Base-by-base conservation (phyloP, 805 yeast species). In the Yamadazyma philogaea region DNA sequence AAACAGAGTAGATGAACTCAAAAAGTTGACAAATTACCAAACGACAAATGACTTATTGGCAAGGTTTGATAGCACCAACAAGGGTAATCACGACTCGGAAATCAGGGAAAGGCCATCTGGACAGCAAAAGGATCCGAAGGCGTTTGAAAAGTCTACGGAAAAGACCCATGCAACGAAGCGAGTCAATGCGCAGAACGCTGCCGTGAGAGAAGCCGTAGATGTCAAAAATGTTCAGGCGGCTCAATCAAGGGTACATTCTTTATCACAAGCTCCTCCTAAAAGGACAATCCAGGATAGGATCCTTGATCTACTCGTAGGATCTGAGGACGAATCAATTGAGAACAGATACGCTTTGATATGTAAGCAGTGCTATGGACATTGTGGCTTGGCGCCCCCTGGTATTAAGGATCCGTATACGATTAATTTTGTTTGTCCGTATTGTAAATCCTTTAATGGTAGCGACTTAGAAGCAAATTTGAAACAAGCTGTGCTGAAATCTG, bases 301-400 rank as follows among this genome's bases (percentile, higher is more conserved):
- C 4, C 54, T 70, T 18, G 74, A 70, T 49, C 43, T 60, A 26
- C 52, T 70, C 22, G 59, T 69, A 26, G 75, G 74, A 12, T 63
- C 74, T 19, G 91, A 89, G 16, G 87, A 81, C 60, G 91, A 84
- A 53, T 61, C 75, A 35, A 68, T 78, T 36, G 77, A 78, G 34
- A 66, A 66, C 44, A 61, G 95, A 34, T 84, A 72, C 56, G 95
- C 95, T 0, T 68, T 87, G 50, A 83, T 87, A 12, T 87, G 96
- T 57, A 49, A 55, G 15, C 63, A 70, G n/a, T 87, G 96, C 55
- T 65, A 60, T 17, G 70, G 69, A 14, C 95, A 87, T 60, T 87
- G 87, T 55, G 96, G 96, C 1, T 69, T 87, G 34, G 95, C 95
- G 0, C 86, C 88, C 3, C 88, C 86, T 1, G 83, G 84, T 6